Conservation (phyloP, 2,329 filamentous ascomycete species). For the Lachnellula arida region DNA sequence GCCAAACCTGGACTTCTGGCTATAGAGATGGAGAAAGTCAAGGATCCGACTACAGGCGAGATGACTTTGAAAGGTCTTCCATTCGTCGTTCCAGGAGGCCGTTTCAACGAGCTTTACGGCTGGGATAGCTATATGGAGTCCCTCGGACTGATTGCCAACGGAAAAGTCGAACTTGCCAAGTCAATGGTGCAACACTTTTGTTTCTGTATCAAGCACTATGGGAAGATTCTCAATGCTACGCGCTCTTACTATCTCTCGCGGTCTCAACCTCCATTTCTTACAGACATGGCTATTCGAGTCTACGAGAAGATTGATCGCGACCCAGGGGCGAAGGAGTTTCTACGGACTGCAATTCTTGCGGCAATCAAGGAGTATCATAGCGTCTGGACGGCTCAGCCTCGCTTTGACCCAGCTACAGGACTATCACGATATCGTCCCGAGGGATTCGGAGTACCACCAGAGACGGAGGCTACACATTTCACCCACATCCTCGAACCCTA, state of each 20-base stretch:
- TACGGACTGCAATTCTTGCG: conserved; percentile 73
- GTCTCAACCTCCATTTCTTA: conserved; percentile 94
- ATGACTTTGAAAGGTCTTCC: conserved; percentile 74
- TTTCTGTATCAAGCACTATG: conserved; percentile 97
- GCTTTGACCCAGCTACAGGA: conserved; percentile 44
- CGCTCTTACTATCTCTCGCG: conserved; percentile 91
- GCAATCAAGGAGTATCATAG: conserved; percentile 72
- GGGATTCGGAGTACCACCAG: conserved; percentile 50
- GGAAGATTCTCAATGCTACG: conserved; percentile 96
- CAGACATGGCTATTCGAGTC: conserved; percentile 91
- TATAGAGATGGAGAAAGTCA: conserved; percentile 76
- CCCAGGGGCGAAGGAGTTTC: conserved; percentile 68
- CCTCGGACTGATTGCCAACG: conserved; percentile 79
- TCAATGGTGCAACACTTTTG: conserved; percentile 95
- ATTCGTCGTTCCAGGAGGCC: conserved; percentile 94
- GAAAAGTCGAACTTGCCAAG: conserved; percentile 82
- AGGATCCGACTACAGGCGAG: conserved; percentile 62
- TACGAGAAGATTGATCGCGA: conserved; percentile 81
- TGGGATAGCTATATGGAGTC: conserved; percentile 99
- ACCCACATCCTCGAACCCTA: conserved; percentile 37
- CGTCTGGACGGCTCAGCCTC: conserved; percentile 36
- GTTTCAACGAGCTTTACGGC: conserved; percentile 97
- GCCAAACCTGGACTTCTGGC: conserved; percentile 83
- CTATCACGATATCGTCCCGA: conserved; percentile 49
- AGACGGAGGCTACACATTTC: conserved; percentile 53